phyloP scores from a whole-genome alignment of 2,329 filamentous ascomycete species.

The Cryphonectria naterciae region DNA sequence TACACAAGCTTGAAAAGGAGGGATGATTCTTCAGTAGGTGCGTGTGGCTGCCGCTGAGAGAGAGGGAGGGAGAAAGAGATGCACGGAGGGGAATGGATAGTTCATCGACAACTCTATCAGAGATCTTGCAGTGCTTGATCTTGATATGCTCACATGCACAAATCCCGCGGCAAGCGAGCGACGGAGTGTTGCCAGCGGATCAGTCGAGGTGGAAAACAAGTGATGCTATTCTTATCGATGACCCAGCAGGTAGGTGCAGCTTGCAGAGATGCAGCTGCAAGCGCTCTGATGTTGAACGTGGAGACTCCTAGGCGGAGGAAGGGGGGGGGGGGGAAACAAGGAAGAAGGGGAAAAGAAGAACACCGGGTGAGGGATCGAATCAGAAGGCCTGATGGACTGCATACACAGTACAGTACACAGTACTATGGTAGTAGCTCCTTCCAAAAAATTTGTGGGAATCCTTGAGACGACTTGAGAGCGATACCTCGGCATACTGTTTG shows the following conservation, averaged over 20 bases:
- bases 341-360: neutral
- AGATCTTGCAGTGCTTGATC: conserved; percentile 3
- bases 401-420: neutral
- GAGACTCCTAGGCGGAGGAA: conserved; percentile 2
- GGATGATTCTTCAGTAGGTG: neutral
- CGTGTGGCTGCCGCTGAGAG: neutral
- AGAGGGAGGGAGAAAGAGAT: neutral
- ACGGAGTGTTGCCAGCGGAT: neutral
- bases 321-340: neutral
- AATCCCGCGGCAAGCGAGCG: neutral
- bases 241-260: neutral
- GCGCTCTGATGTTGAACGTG: conserved; percentile 23
- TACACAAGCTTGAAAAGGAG: neutral
- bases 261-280: conserved; percentile 12
- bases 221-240: conserved; percentile 22
- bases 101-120: neutral
- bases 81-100: neutral
- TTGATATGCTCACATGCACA: neutral
- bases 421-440: conserved; percentile 2
- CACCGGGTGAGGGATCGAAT: conserved; percentile 32
- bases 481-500: conserved; percentile 9
- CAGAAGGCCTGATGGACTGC: conserved; percentile 31
- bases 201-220: neutral
- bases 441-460: conserved; percentile 11
- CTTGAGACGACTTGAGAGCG: conserved; percentile 2